phyloP scores from a whole-genome alignment of 345 rosid species.

The Populus davidiana region DNA sequence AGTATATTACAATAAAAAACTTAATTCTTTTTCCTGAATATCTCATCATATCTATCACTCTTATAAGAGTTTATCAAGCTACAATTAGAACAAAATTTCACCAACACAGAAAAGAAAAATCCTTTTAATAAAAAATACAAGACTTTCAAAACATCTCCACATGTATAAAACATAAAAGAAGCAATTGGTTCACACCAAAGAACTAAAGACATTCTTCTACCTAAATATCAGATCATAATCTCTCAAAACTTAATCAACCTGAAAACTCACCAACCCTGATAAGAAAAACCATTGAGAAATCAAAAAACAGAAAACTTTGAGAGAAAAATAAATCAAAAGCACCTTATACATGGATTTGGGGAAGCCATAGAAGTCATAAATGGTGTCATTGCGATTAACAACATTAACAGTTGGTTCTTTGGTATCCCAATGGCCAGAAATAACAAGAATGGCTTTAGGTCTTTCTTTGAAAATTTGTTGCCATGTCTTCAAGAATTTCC shows the following conservation, averaged over 20 bases:
- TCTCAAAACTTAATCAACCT: too few species aligned
- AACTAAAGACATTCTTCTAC: too few species aligned
- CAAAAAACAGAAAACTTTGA: not conserved
- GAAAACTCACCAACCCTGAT: too few species aligned
- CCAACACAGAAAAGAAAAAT: not conserved
- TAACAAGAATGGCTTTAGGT: slow-evolving; percentile 67
- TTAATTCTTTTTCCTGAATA: not conserved
- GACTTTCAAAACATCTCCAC: too few species aligned
- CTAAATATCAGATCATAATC: too few species aligned
- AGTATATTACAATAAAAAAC: not conserved
- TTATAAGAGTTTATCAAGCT: not conserved
- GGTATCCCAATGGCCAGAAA: slow-evolving; percentile 96
- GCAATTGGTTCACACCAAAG: too few species aligned
- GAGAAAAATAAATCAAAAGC: not conserved
- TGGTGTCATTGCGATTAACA: slow-evolving; percentile 53
- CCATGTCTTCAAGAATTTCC: slow-evolving; percentile 75
- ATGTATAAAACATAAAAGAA: too few species aligned
- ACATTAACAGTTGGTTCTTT: slow-evolving; percentile 56
- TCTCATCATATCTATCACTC: not conserved
- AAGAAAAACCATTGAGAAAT: not conserved
- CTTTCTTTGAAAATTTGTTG: slow-evolving; percentile 28
- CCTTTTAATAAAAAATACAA: not conserved
- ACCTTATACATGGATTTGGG: slow-evolving; percentile 83
- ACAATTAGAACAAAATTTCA: not conserved
- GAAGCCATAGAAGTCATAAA: slow-evolving; percentile 76